phyloP scores from a whole-genome alignment of 1,284 basidiomycete genomes.

The Lentinus polychrous region DNA sequence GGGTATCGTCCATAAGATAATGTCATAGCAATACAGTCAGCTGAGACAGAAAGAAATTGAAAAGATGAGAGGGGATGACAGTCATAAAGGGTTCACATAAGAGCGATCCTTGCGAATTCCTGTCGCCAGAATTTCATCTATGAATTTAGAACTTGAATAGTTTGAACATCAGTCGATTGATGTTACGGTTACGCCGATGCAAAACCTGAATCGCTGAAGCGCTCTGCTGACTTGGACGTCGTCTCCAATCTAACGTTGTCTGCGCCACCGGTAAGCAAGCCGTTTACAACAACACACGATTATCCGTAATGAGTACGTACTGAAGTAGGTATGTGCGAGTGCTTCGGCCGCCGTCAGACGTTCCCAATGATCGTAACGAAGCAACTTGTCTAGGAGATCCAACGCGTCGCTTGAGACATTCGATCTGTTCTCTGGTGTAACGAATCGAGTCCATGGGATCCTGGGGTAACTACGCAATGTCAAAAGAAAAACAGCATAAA shows the following conservation, averaged over 20 bases:
- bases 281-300: not conserved
- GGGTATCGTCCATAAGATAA: not conserved
- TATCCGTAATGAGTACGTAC: conserved; percentile 31
- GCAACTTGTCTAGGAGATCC: conserved; percentile 79
- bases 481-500: not conserved
- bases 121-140: not conserved
- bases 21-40: not conserved
- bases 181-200: conserved; percentile 39
- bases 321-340: conserved; percentile 73
- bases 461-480: conserved; percentile 50
- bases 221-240: conserved; percentile 40
- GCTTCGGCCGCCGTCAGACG: conserved; percentile 78
- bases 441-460: conserved; percentile 71
- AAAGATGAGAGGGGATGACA: not conserved
- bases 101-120: too few relatives aligned
- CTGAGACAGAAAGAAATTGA: not conserved
- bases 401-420: conserved; percentile 70
- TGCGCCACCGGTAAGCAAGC: conserved; percentile 12
- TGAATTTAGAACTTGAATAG: too few relatives aligned
- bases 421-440: conserved; percentile 64
- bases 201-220: conserved; percentile 53
- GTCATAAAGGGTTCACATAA: too few relatives aligned
- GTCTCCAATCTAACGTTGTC: conserved; percentile 51
- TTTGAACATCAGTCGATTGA: too few relatives aligned
- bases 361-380: conserved; percentile 82